phyloP scores from a whole-genome alignment of 2,329 filamentous ascomycete species.

The Colletotrichum musae region DNA sequence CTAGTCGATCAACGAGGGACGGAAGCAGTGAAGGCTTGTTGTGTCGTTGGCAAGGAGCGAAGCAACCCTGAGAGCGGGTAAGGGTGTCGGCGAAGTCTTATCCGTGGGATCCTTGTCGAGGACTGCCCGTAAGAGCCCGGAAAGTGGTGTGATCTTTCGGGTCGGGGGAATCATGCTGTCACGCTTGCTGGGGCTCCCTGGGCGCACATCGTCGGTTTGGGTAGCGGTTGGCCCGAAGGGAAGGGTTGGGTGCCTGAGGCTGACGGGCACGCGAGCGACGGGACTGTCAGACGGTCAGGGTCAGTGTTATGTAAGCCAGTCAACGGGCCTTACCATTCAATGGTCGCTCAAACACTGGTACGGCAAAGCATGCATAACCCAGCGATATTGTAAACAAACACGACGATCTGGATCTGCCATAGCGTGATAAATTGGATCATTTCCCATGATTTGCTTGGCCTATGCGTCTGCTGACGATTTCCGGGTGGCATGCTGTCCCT shows the following conservation, averaged over 20 bases:
- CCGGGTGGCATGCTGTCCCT: conserved; percentile 13
- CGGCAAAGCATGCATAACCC: conserved; percentile 29
- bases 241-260: conserved; percentile 5
- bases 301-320: conserved; percentile 14
- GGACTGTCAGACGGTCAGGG: conserved; percentile 12
- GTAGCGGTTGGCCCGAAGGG: background rate
- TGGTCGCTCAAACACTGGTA: background rate
- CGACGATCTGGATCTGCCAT: conserved; percentile 22
- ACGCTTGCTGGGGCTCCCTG: background rate
- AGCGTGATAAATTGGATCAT: conserved; percentile 39
- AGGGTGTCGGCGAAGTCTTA: conserved; percentile 13
- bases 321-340: background rate
- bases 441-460: conserved; percentile 4
- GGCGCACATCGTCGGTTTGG: conserved; percentile 7
- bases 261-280: background rate
- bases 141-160: conserved; percentile 40
- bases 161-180: conserved; percentile 13
- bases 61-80: background rate
- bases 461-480: background rate
- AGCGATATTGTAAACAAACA: conserved; percentile 35
- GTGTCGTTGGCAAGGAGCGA: conserved; percentile 1
- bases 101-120: conserved; percentile 22
- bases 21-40: background rate
- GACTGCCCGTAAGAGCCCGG: conserved; percentile 25
- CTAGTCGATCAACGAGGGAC: background rate